Evolutionary conservation across 1,139 yeast genomes (phyloP), one percentile per base, ranked within the genome.

Genomic region (Geotrichum siamense): DNA sequence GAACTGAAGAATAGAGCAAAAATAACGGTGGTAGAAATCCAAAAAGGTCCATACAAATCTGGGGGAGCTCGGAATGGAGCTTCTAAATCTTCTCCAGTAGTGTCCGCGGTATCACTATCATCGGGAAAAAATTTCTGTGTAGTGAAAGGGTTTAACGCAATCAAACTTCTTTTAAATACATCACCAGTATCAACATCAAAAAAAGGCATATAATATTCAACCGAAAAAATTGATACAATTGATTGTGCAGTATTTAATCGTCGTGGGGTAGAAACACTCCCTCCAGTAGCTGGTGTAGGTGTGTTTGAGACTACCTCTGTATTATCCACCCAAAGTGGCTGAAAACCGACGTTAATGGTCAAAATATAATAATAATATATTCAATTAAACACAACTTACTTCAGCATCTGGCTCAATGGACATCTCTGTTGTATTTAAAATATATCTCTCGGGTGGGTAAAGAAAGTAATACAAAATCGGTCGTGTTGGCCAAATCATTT

Each of bases 1-100:
- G 84, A 75, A 43, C 87, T 73, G 48, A 84, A 81, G 64, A 84
- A 85, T 61, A 84, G 69, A 34, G 79, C 68, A 51, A 82, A 78
- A 1, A 83, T 77, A 44, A 83, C 74, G 0, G 94, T 81, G 0
- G 86, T 85, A 10, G 87, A 81, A 38, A 85, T 78, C 95, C 95
- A 85, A 36, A 84, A 68, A 22, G 87, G 82, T 1, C 94, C 94
- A 57, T 84, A 85, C 43, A 85, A 64, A 57, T 85, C 95, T 1
- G 74, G 71, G 22, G 51, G 54, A 25, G 60, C 60, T 39, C 55
- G 56, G 19, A 31, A 30, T 3, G 39, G 21, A 16, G 51, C 47
- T 8, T 49, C 54, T 13, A 52, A 47, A 8, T 43, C 41, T 25
- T 50, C 51, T 12, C 63, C 65, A 21, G 64, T 44, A 48, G 67